Evolutionary conservation across 2,329 filamentous ascomycete genomes (phyloP).

Genomic region (Cordyceps pruinosa): DNA sequence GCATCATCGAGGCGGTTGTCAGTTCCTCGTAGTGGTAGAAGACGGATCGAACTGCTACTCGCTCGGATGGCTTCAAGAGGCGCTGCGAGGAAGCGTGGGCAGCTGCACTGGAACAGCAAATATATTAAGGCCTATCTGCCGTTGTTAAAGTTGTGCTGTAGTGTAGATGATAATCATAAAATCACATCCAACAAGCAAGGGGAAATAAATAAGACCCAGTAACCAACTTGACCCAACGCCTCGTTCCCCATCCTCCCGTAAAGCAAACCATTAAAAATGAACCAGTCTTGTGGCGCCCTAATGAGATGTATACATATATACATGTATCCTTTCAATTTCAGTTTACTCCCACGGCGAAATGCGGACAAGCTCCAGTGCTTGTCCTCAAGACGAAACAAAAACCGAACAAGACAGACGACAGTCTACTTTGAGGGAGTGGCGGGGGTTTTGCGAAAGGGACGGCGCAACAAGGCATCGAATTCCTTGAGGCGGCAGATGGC

Average conservation of each 20-base stretch:
- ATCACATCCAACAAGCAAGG: not conserved
- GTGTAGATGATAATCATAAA: not conserved
- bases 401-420: not conserved
- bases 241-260: not conserved
- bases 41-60: too few relatives aligned
- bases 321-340: not conserved
- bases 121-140: not conserved
- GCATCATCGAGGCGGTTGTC: not conserved
- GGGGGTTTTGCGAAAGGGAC: not conserved
- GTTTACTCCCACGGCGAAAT: too few relatives aligned
- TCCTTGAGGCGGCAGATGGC: slow-evolving; percentile 25
- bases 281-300: not conserved
- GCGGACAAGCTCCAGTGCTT: not conserved
- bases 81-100: too few relatives aligned
- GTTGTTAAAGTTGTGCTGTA: not conserved
- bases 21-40: not conserved
- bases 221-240: slow-evolving; percentile 2
- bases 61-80: too few relatives aligned
- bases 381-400: not conserved
- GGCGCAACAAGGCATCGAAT: not conserved
- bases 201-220: not conserved
- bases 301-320: not conserved
- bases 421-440: not conserved
- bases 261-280: not conserved
- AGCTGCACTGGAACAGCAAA: too few relatives aligned